These are phyloP conservation scores for Podaxis sp. DNA, from an alignment of 768 basidiomycete genomes.

Conservation along the genomic window DNA sequence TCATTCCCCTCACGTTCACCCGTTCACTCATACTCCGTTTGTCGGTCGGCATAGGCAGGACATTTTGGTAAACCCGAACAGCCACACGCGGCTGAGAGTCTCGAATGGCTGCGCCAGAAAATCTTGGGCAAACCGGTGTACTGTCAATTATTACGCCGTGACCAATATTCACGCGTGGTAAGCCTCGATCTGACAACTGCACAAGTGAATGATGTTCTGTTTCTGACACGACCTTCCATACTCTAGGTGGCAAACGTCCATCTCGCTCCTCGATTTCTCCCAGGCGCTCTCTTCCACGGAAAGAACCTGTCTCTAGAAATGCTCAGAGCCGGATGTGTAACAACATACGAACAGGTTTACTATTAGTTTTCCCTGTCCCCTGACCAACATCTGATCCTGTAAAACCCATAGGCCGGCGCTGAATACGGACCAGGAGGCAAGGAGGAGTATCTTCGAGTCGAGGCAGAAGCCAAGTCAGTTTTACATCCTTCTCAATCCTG, in stretches of 20 bases:
- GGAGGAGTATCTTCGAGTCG: constrained; percentile 58
- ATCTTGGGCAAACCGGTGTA: constrained; percentile 61
- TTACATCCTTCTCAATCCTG: neutral
- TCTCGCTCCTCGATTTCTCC: constrained; percentile 53
- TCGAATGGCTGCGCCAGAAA: constrained; percentile 64
- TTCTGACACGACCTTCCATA: neutral
- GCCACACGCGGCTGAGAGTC: constrained; percentile 69
- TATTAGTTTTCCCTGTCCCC: neutral
- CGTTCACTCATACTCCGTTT: neutral
- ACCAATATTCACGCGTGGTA: constrained; percentile 86
- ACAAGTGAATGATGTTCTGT: neutral
- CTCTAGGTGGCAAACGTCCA: constrained; percentile 67
- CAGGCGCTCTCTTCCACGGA: constrained; percentile 44
- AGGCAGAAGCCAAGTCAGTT: constrained; percentile 68
- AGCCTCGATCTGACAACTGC: constrained; percentile 25
- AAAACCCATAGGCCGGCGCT: constrained; percentile 50
- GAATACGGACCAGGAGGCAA: constrained; percentile 75
- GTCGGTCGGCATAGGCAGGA: constrained; percentile 44
- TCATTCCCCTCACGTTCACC: neutral
- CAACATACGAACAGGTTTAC: constrained; percentile 65
- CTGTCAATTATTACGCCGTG: constrained; percentile 71
- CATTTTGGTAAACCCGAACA: constrained; percentile 87
- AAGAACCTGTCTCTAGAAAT: constrained; percentile 66
- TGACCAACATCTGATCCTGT: neutral
- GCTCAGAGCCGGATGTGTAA: constrained; percentile 76